Evolutionary conservation across 208 protist genomes (phyloP), one percentile per base, ranked within the genome.

Genomic region (Acanthamoeba culbertsoni): DNA sequence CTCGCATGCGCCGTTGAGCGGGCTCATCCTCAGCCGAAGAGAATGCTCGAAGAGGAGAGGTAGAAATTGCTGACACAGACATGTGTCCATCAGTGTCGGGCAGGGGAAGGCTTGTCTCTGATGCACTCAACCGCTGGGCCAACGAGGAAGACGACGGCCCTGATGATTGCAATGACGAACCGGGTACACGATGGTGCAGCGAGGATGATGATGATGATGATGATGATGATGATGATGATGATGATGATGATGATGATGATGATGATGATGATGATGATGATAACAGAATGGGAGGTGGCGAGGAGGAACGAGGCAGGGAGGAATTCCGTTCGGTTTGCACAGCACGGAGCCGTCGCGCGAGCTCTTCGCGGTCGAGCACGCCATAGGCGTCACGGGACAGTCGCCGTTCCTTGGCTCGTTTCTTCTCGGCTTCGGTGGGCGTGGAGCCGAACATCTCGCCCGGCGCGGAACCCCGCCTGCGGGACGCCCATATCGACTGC

Each of bases 371-470:
- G 45, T 82, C 71, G 43, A 82, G 71, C 28, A 82, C 71, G 35
- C 71, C 42, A 23, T 82, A 82, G 71, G 71, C 71, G 16, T 82
- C 71, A 43, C 71, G 71, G 12, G 71, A 82, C 71, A 82, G 45
- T 31, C 71, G 42, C 42, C 71, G 71, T 6, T 82, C 71, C 28
- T 82, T 82, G 37, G 42, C 28, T 40, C 8, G 10, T n/a, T 73
- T 73, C 63, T 73, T 73, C 33, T 73, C 63, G 16, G 33, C 63
- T 28, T 73, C 63, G 26, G 33, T 73, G 35, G 63, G 63, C 33
- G 6, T 3, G 53, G 53, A 59, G 6, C 28, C 37, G n/a, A 65
- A 16, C n/a, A 8, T 23, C 55, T n/a, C 55, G 12, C 37, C 63
- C 7, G 63, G 43, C 8, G 33, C 33, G 6, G 63, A 73, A 28